Base-by-base conservation (phyloP, 805 yeast genomes). In the Metahyphopichia silvanorum region DNA sequence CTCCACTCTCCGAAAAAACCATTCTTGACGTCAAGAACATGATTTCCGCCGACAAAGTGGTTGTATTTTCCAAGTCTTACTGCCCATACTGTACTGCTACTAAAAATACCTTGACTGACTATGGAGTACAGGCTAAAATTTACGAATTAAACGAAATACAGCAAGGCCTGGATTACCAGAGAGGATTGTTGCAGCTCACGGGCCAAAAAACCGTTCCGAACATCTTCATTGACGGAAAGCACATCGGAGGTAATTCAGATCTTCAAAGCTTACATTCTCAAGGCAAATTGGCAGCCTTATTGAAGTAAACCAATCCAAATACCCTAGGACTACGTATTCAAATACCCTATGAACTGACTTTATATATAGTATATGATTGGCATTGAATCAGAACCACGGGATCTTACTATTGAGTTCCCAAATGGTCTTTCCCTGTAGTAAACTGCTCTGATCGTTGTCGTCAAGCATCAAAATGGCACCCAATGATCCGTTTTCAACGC, bases 321-420 rank as follows among this genome's bases (percentile, higher is more conserved):
- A n/a, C n/a, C n/a, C n/a, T n/a, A n/a, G n/a, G n/a, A n/a, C n/a
- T n/a, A n/a, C n/a, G n/a, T n/a, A n/a, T n/a, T n/a, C n/a, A n/a
- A n/a, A n/a, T n/a, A n/a, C n/a, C n/a, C n/a, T n/a, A n/a, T n/a
- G n/a, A n/a, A n/a, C n/a, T n/a, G n/a, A n/a, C n/a, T n/a, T n/a
- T n/a, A n/a, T n/a, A n/a, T n/a, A n/a, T n/a, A n/a, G n/a, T n/a
- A n/a, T n/a, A n/a, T n/a, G n/a, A n/a, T n/a, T n/a, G n/a, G n/a
- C n/a, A 25, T 25, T 16, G 11, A 6, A 14, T 38, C 43, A 66
- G 39, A 65, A 66, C 73, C 73, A 66, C 7, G 70, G 61, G 24
- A 66, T 43, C 42, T 66, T 66, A 33, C 51, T 60, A 40, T 66
- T 66, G 29, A 57, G 57, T 35, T 62, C 71, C 73, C 73, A 66